Evolutionary conservation across 2,329 filamentous ascomycete genomes (phyloP).

Genomic region (Colletotrichum echinochloae): DNA sequence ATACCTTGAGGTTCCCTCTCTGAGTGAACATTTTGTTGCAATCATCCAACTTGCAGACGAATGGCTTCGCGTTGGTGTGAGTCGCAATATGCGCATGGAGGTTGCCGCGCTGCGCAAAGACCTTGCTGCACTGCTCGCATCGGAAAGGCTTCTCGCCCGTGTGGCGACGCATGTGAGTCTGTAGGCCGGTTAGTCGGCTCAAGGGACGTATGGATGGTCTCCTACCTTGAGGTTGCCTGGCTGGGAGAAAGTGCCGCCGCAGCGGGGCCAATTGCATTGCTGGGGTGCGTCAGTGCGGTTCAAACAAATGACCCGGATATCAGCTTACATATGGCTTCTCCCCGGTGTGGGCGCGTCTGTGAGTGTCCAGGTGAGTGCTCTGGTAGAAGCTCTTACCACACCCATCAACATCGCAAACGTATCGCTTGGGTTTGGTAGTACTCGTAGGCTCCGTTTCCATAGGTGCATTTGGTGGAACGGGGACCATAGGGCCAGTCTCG

Average conservation of each 20-base stretch:
- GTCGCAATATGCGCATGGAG: conserved; percentile 86
- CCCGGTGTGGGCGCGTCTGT: conserved; percentile 88
- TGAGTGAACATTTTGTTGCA: conserved; percentile 92
- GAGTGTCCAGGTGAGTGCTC: conserved; percentile 93
- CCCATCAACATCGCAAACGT: conserved; percentile 77
- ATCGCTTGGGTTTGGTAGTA: conserved; percentile 63
- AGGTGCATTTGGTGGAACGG: too few relatives aligned
- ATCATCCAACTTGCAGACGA: conserved; percentile 82
- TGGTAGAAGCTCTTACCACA: conserved; percentile 89
- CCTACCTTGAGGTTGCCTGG: conserved; percentile 87
- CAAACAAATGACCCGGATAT: conserved; percentile 7
- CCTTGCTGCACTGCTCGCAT: conserved; percentile 83
- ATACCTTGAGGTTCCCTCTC: conserved; percentile 89
- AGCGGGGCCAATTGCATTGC: conserved; percentile 78
- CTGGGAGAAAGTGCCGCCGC: conserved; percentile 87
- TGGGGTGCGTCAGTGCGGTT: conserved; percentile 48
- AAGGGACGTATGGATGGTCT: background rate
- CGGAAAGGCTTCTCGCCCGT: conserved; percentile 87
- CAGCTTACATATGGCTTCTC: conserved; percentile 86
- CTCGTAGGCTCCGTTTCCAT: conserved; percentile 4
- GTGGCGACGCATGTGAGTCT: conserved; percentile 90
- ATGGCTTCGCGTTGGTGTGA: conserved; percentile 82
- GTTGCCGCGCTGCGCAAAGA: conserved; percentile 88
- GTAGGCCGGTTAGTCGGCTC: conserved; percentile 2
- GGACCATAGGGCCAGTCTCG: too few relatives aligned